These are phyloP conservation scores for Nothophoma quercina DNA, from an alignment of 2,329 filamentous ascomycete species.

Conservation along the genomic window DNA sequence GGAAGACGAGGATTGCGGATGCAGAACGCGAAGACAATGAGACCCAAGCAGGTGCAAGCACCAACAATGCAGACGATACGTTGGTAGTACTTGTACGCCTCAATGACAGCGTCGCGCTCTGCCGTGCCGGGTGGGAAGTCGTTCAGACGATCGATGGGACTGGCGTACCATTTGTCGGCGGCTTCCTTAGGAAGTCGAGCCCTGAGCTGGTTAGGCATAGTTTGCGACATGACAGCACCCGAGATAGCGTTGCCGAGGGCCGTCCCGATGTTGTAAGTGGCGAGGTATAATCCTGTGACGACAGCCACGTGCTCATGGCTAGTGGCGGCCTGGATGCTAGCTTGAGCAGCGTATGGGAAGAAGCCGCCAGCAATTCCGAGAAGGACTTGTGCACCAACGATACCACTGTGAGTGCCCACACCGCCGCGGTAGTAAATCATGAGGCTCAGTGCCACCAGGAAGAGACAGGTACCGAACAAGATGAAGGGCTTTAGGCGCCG, in stretches of 20 bases:
- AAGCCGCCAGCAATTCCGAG: conserved; percentile 70
- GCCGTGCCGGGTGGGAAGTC: conserved; percentile 55
- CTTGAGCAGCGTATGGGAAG: conserved; percentile 63
- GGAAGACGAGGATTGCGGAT: conserved; percentile 57
- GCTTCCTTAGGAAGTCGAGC: conserved; percentile 26
- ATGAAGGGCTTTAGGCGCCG: conserved; percentile 69
- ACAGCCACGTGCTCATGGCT: conserved; percentile 67
- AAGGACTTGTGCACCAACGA: conserved; percentile 69
- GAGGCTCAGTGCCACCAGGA: conserved; percentile 69
- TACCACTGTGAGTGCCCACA: conserved; percentile 58
- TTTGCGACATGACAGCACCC: conserved; percentile 69
- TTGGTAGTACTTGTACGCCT: conserved; percentile 57
- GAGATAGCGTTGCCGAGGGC: conserved; percentile 68
- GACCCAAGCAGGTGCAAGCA: conserved; percentile 44
- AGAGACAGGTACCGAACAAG: conserved; percentile 65
- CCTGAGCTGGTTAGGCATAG: conserved; percentile 53
- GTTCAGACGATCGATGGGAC: conserved; percentile 51
- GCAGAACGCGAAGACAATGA: conserved; percentile 56
- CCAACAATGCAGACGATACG: conserved; percentile 55
- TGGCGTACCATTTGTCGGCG: conserved; percentile 51
- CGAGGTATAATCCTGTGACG: conserved; percentile 69
- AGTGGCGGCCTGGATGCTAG: conserved; percentile 60
- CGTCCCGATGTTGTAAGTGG: conserved; percentile 69
- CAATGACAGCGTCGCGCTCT: conserved; percentile 53
- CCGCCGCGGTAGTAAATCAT: conserved; percentile 69